Conservation (phyloP, 106 monocot species). For the Posidonia australis region DNA sequence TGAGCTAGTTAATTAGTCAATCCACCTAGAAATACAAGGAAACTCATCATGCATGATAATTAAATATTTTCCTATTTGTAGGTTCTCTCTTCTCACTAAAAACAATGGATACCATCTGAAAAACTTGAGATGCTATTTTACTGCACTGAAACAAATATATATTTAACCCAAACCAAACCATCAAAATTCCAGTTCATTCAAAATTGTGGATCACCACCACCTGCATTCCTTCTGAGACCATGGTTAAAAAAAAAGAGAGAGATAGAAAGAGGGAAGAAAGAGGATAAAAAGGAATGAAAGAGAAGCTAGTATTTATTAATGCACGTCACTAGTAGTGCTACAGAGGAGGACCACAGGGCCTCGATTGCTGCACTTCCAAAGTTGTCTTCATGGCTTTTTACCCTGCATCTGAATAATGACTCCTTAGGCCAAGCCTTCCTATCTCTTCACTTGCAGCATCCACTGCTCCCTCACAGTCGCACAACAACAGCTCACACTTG, state of each 20-base stretch:
- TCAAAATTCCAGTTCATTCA: background rate
- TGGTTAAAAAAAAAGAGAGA: background rate
- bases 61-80: no score
- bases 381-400: background rate
- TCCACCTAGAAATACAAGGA: no score
- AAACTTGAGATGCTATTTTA: background rate
- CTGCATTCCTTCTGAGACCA: background rate
- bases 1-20: no score
- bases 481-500: conserved; percentile 1
- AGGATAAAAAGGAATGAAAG: background rate
- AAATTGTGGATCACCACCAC: background rate
- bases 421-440: background rate
- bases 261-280: background rate
- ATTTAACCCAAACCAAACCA: no score
- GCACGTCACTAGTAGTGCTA: background rate
- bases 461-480: background rate
- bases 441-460: conserved; percentile 3
- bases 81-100: no score
- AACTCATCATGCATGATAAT: no score
- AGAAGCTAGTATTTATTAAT: background rate
- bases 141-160: no score
- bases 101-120: no score
- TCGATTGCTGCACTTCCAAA: background rate
- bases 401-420: background rate
- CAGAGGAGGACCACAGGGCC: background rate